These are phyloP conservation scores for Fusarium subglutinans DNA, from an alignment of 2,329 filamentous ascomycete genomes.

Conservation along the genomic window DNA sequence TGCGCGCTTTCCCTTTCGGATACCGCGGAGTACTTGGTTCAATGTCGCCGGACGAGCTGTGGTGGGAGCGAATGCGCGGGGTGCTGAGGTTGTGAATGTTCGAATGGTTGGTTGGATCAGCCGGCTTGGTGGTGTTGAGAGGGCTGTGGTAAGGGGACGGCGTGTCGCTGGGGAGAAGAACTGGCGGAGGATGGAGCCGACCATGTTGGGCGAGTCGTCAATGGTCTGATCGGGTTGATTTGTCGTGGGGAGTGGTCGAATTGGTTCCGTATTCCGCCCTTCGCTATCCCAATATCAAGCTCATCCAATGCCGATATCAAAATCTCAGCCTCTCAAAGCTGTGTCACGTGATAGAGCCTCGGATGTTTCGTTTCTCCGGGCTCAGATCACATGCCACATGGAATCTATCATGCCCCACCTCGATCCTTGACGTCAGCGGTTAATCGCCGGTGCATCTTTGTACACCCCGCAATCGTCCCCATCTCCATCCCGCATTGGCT, in stretches of 20 bases:
- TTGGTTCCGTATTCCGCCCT: slow-evolving; percentile 25
- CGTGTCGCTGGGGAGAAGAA: slow-evolving; percentile 48
- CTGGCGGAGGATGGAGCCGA: slow-evolving; percentile 48
- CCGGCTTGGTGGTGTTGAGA: slow-evolving; percentile 26
- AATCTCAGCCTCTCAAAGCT: slow-evolving; percentile 38
- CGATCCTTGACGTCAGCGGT: slow-evolving; percentile 41
- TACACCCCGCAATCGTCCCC: slow-evolving; percentile 1
- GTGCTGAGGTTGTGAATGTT: slow-evolving; percentile 41
- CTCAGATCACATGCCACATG: slow-evolving; percentile 35
- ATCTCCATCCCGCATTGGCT: slow-evolving; percentile 6
- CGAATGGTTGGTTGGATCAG: slow-evolving; percentile 45
- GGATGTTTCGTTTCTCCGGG: slow-evolving; percentile 19
- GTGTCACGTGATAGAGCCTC: slow-evolving; percentile 12
- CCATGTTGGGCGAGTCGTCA: slow-evolving; percentile 46
- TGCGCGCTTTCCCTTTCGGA: slow-evolving; percentile 79
- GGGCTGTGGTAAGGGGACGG: slow-evolving; percentile 39
- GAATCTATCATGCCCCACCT: background rate
- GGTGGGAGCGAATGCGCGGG: slow-evolving; percentile 51
- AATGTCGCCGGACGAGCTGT: slow-evolving; percentile 69
- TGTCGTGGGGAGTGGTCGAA: background rate
- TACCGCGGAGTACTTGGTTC: slow-evolving; percentile 79
- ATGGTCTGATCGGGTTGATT: background rate
- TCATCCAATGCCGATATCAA: slow-evolving; percentile 28
- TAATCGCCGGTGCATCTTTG: slow-evolving; percentile 36
- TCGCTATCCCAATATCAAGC: slow-evolving; percentile 23